A percentile compares a stretch with the other conserved stretches of the same genome.
phyloP scores from a whole-genome alignment of 768 basidiomycete genomes.

The Suillus weaverae region DNA sequence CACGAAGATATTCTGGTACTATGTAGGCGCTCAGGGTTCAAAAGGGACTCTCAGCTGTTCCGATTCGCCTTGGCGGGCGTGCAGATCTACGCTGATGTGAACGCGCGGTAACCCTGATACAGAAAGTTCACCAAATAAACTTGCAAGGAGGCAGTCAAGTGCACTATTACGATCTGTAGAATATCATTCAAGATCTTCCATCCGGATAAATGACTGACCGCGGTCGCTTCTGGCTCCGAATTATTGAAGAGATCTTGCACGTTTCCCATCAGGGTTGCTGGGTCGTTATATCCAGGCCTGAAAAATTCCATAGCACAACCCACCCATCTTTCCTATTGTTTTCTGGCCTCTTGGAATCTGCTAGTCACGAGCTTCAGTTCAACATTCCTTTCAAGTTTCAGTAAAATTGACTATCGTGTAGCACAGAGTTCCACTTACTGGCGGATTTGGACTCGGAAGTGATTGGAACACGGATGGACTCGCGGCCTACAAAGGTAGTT shows the following conservation, averaged over 20 bases:
- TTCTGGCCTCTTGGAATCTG: background rate
- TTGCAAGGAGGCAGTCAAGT: background rate
- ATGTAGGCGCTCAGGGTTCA: background rate
- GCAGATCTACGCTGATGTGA: background rate
- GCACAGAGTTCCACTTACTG: background rate
- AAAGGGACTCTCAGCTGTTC: background rate
- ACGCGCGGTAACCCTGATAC: background rate
- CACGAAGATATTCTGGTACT: too few species aligned
- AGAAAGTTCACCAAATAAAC: background rate
- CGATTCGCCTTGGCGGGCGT: background rate
- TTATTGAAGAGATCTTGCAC: background rate
- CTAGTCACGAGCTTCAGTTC: background rate
- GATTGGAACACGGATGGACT: background rate
- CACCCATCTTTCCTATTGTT: background rate
- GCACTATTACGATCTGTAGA: background rate
- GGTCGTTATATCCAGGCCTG: background rate
- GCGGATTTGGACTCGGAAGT: background rate
- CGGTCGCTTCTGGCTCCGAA: background rate
- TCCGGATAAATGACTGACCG: background rate
- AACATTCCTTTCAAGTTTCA: background rate
- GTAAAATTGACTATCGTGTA: background rate
- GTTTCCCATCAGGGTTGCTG: background rate
- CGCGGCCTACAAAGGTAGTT: background rate
- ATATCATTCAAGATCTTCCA: background rate
- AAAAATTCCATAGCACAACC: background rate